Base-by-base conservation (phyloP, 2,329 filamentous ascomycete species). In the Canariomyces notabilis region DNA sequence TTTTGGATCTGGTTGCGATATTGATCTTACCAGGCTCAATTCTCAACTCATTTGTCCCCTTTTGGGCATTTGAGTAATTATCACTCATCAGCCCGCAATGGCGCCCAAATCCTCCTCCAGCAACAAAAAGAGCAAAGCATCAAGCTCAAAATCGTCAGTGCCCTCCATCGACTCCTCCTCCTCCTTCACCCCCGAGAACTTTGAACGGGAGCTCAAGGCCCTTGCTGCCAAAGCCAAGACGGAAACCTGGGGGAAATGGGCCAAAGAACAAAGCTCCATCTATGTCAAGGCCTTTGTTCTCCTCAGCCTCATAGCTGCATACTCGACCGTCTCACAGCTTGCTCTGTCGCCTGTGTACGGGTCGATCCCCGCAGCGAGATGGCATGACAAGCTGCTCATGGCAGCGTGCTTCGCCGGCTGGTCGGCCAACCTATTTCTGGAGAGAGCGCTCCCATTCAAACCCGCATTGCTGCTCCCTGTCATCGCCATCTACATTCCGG, bases 311-410 rank as follows among this genome's bases (percentile, higher is more conserved):
- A 74, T 79, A 8, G 86, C 82, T 36, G 62, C 83, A 34, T 81
- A 77, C 50, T 83, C 85, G 37, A 80, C 82, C 52, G 77, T 85
- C 48, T 91, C 87, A 1, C 80, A 88, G 61, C 73, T 89, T 52
- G 83, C 79, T 32, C 73, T 97, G 26, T 87, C 89, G 16, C 93
- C 93, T 2, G 85, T 94, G 9, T 97, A 94, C 66, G 93, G 93
- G 42, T 82, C 83, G 14, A 87, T 95, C 31, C 87, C 91, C 1
- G 74, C 89, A 1, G 76, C 79, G 1, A 72, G 84, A 54, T 85
- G 83, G 64, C 91, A 96, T 63, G 69, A 74, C 42, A 77, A 78
- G 61, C 75, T 82, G 50, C 70, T 89, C 52, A 81, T 81, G 57
- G 69, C 77, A 3, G 82, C 80, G 21, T 80, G 82, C 50, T 83